Base-by-base conservation (phyloP, 306 rosid species). In the Styphnolobium japonicum region DNA sequence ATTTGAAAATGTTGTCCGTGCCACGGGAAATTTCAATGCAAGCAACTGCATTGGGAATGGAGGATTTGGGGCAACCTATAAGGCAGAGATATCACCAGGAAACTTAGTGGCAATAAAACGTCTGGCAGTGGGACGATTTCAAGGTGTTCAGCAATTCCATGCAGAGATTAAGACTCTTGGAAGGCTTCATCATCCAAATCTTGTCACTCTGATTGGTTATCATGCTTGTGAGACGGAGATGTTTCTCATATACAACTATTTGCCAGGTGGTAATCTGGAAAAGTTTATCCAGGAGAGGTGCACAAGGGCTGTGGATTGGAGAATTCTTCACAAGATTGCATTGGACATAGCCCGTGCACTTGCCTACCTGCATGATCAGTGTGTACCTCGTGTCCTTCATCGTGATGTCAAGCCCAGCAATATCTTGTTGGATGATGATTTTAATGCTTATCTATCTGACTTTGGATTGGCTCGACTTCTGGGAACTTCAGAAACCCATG, bases 351-450 rank as follows among this genome's bases (percentile, higher is more conserved):
- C 97, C 31, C 91, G 96, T 0, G 97, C 98, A 11, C 97, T 94
- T 0, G 89, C 98, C 15, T 94, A 94, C 85, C 88, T 94, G 49
- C 98, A 94, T 12, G 98, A 94, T 51, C 88, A 87, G 81, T 94
- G 98, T 31, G 97, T 92, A 4, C 98, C 98, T 0, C 96, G 98
- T 0, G 98, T 94, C 21, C 94, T 94, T 39, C 98, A 94, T 58
- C 96, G 98, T 0, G 98, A 94, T 33, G 98, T 94, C 79, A 94
- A 94, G 83, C 98, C 98, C 9, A 94, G 98, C 82, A 94, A 94
- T 61, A 94, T 94, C 76, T 83, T 94, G 83, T 77, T 94, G 85
- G 98, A 94, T 70, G 97, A 92, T 9, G 97, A 92, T 55, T 88
- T 71, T 74, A 92, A 89, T 82, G 98, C 98, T 7, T 92, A 88